phyloP scores from a whole-genome alignment of 352 stramenopile genomes.

The Phytophthora colocasiae region DNA sequence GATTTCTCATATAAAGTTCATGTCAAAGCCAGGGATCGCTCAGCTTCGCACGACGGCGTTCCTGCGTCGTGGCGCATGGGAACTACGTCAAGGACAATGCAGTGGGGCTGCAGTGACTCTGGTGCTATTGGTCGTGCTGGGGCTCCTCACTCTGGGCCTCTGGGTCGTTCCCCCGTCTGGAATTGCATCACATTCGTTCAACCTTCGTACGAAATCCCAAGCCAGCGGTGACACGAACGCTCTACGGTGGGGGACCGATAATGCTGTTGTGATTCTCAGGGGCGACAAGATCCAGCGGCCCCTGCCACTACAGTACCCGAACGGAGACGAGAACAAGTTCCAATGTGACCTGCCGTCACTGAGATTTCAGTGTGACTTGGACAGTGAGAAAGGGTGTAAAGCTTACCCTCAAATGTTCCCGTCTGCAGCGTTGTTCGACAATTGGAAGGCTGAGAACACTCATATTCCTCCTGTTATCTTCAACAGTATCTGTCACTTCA shows the following conservation, averaged over 20 bases:
- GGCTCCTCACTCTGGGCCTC: constrained; percentile 16
- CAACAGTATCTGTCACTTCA: constrained; percentile 72
- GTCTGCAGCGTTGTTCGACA: constrained; percentile 71
- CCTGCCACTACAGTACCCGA: constrained; percentile 50
- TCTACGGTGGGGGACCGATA: constrained; percentile 30
- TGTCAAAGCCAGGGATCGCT: constrained; percentile 17
- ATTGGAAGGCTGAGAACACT: constrained; percentile 82
- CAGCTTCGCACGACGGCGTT: constrained; percentile 31
- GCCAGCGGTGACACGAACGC: constrained; percentile 18
- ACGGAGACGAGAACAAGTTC: constrained; percentile 52
- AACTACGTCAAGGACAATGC: constrained; percentile 32
- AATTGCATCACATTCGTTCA: constrained; percentile 9
- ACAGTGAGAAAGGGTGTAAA: constrained; percentile 42
- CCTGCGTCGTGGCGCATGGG: constrained; percentile 35
- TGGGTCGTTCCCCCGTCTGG: constrained; percentile 12
- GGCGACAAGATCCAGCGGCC: constrained; percentile 37
- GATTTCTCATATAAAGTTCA: neutral
- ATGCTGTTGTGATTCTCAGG: constrained; percentile 37
- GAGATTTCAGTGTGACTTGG: constrained; percentile 64
- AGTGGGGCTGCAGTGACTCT: constrained; percentile 3
- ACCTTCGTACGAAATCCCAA: constrained; percentile 14
- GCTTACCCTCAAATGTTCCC: constrained; percentile 79
- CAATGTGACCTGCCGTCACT: constrained; percentile 64
- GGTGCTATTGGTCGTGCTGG: constrained; percentile 20
- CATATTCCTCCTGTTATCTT: constrained; percentile 47